Evolutionary conservation across 2,329 filamentous ascomycete genomes (phyloP).

Genomic region (Dryadomyces quercivorus): DNA sequence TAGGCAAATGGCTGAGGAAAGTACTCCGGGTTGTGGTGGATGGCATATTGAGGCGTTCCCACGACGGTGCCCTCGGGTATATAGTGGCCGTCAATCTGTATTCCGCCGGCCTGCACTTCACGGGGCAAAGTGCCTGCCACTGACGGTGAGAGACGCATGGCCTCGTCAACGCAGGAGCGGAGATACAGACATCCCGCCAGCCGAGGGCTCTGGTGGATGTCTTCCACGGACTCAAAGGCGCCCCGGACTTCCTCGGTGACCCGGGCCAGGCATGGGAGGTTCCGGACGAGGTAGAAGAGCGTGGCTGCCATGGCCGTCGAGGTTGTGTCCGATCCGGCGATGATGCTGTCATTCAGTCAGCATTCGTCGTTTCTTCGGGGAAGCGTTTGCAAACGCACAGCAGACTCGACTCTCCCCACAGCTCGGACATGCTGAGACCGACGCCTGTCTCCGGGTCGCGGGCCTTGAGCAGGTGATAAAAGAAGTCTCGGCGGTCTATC

Average conservation of each 20-base stretch:
- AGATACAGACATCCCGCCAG: slow-evolving; percentile 45
- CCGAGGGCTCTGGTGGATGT: slow-evolving; percentile 38
- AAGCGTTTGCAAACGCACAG: slow-evolving; percentile 27
- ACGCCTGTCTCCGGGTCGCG: slow-evolving; percentile 59
- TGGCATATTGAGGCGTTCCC: slow-evolving; percentile 53
- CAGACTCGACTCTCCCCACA: slow-evolving; percentile 60
- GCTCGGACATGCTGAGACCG: slow-evolving; percentile 51
- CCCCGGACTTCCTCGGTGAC: slow-evolving; percentile 39
- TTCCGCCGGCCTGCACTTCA: slow-evolving; percentile 43
- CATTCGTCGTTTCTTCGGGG: neutral
- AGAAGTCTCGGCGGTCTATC: slow-evolving; percentile 60
- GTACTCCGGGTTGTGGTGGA: slow-evolving; percentile 55
- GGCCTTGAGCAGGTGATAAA: slow-evolving; percentile 61
- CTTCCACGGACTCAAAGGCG: slow-evolving; percentile 38
- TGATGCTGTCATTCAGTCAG: slow-evolving; percentile 33
- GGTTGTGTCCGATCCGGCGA: slow-evolving; percentile 60
- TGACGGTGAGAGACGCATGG: slow-evolving; percentile 50
- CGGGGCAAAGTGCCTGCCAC: slow-evolving; percentile 49
- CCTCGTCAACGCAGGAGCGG: slow-evolving; percentile 52
- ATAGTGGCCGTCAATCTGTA: slow-evolving; percentile 37
- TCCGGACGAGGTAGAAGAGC: slow-evolving; percentile 49
- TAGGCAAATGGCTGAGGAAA: slow-evolving; percentile 47
- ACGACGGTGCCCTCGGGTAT: slow-evolving; percentile 50
- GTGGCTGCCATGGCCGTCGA: slow-evolving; percentile 54
- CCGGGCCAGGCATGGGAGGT: slow-evolving; percentile 31